These are phyloP conservation scores for Rhodotorula sp. DNA, from an alignment of 1,284 basidiomycete genomes.

Conservation along the genomic window DNA sequence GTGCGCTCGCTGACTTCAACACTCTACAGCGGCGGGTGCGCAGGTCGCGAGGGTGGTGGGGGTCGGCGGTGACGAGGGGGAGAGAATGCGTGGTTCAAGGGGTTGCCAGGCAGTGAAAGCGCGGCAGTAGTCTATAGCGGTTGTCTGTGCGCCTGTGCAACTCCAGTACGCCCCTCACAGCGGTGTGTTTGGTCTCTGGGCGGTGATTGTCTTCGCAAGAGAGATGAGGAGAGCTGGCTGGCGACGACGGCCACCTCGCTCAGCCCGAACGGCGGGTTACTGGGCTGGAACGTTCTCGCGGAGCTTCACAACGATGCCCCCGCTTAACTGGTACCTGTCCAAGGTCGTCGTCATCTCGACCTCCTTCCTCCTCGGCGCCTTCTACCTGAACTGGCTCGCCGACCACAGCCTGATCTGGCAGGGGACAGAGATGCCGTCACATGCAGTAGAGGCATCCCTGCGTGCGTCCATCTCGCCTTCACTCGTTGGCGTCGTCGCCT, in stretches of 20 bases:
- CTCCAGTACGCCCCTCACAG: too few species aligned
- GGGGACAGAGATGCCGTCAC: not conserved
- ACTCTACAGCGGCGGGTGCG: not conserved
- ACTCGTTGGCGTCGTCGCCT: too few species aligned
- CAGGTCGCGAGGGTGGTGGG: not conserved
- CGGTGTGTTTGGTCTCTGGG: too few species aligned
- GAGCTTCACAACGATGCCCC: not conserved
- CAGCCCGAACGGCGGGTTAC: too few species aligned
- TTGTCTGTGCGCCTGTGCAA: too few species aligned
- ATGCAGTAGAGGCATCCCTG: constrained; percentile 8
- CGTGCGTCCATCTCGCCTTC: not conserved
- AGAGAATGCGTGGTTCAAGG: not conserved
- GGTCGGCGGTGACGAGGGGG: not conserved
- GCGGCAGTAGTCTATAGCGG: too few species aligned
- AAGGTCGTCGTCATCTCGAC: constrained; percentile 27
- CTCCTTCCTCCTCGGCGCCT: constrained; percentile 23
- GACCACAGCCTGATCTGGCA: constrained; percentile 32
- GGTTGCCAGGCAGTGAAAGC: too few species aligned
- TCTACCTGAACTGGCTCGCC: constrained; percentile 27
- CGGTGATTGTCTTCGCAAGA: too few species aligned
- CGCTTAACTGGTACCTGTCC: constrained; percentile 5
- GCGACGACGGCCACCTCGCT: too few species aligned
- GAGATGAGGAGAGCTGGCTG: too few species aligned
- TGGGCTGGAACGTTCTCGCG: too few species aligned
- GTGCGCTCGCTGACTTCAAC: too few species aligned